Evolutionary conservation across 2,329 filamentous ascomycete species (phyloP), one percentile per base, ranked within the genome.

Genomic region (Exophiala alcalophila): DNA sequence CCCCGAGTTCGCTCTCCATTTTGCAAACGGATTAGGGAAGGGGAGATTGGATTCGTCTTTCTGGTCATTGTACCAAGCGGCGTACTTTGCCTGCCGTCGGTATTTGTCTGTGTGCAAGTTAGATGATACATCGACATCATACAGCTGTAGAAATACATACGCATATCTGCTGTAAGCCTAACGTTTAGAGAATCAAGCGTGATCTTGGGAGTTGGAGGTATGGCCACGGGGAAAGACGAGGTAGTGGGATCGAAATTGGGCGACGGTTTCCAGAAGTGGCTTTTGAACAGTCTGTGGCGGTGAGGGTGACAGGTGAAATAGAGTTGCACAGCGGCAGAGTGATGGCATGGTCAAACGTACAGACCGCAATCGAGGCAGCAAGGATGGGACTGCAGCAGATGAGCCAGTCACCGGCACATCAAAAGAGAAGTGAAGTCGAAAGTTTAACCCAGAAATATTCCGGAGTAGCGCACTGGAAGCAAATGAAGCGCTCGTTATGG

Each of bases 21-120:
- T 54, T 6, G 40, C 34, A 37, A 54, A 54, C n/a, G 51, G 51
- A 27, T 52, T 53, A 6, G 12, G 33, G 26, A 49, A 28, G 16
- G 38, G 42, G 25, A 44, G 30, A 12, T 40, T 52, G n/a, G 25
- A 36, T 5, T 27, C 25, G 15, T 47, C 42, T 24, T 44, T 44
- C 12, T 45, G 47, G 25, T 47, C 44, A 36, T 53, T 43, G 32
- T 56, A 56, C 50, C 50, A 56, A 15, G 50, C 53, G 25, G 49
- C 42, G 14, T 44, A 40, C 40, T 56, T 56, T 12, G 53, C 53
- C 34, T 50, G 40, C 9, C 47, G 44, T 18, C 43, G 50, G 24
- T 46, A 49, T 40, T 49, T 52, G 47, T 56, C 53, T 56, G 44
- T n/a, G 23, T 15, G 8, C 7, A 20, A 8, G 21, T 50, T 23